Percentiles rank a stretch among this genome's conserved stretches.
These are phyloP conservation scores for Venturia nashicola DNA, from an alignment of 2,329 filamentous ascomycete species.

Conservation along the genomic window DNA sequence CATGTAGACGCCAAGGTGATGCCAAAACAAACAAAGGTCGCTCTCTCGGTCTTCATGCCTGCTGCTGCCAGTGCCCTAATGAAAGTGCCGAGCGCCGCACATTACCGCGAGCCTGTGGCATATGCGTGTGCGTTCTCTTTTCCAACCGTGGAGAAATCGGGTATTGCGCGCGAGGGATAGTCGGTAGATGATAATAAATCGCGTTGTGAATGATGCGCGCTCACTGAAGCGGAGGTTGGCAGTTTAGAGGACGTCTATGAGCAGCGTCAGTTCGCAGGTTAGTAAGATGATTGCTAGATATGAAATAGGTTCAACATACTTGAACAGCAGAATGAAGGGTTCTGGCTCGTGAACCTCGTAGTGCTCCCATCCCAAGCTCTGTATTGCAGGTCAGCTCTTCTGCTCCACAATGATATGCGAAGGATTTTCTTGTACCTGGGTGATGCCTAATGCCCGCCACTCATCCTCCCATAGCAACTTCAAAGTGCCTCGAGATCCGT, in stretches of 20 bases:
- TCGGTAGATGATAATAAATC: background rate
- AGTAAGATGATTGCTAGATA: background rate
- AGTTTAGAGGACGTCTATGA: conserved; percentile 68
- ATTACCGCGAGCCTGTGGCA: background rate
- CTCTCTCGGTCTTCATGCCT: background rate
- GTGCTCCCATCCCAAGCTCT: conserved; percentile 98
- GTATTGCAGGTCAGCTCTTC: conserved; percentile 9
- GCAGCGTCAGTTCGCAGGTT: background rate
- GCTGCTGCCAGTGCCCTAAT: background rate
- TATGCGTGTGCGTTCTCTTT: background rate
- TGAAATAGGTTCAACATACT: conserved; percentile 47
- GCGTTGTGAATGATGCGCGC: conserved; percentile 4
- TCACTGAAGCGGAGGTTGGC: conserved; percentile 50
- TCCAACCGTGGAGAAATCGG: background rate
- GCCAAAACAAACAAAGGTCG: background rate
- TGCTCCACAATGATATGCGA: background rate
- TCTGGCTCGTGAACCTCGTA: conserved; percentile 99
- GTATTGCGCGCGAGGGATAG: background rate
- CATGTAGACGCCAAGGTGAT: background rate
- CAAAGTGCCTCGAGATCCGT: conserved; percentile 75
- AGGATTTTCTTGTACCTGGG: conserved; percentile 54
- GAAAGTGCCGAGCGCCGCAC: background rate
- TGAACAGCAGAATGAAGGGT: conserved; percentile 96
- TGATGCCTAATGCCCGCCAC: conserved; percentile 94
- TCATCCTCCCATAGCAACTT: conserved; percentile 98